Conservation (phyloP, 345 rosid species). For the Adansonia digitata region DNA sequence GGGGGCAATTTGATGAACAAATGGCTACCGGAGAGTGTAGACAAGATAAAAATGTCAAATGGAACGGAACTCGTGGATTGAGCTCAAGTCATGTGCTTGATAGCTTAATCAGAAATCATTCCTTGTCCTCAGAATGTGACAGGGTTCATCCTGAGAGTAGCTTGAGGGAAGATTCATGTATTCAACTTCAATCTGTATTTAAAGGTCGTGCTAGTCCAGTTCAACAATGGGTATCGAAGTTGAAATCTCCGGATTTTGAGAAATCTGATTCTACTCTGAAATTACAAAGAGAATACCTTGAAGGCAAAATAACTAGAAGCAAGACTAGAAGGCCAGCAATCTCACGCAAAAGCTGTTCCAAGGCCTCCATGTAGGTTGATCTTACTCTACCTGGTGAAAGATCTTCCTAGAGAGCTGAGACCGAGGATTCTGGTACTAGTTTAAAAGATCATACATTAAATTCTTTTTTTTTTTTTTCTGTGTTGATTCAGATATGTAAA, state of each 20-base stretch:
- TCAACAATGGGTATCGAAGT: constrained; percentile 46
- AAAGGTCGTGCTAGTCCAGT: constrained; percentile 43
- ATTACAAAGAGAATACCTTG: constrained; percentile 54
- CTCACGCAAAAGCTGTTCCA: constrained; percentile 39
- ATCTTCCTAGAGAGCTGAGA: neutral
- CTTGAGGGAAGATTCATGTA: constrained; percentile 28
- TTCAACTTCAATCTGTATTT: constrained; percentile 18
- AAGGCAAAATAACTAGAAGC: constrained; percentile 83
- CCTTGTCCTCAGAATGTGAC: constrained; percentile 66
- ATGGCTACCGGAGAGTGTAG: constrained; percentile 6
- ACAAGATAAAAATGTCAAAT: constrained; percentile 15
- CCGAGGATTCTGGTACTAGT: neutral
- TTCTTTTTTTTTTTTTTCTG: constrained; percentile 7
- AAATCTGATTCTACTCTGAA: constrained; percentile 36
- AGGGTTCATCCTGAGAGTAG: constrained; percentile 44
- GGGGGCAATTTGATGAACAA: constrained; percentile 22
- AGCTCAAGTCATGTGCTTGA: constrained; percentile 29
- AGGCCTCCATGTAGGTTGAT: constrained; percentile 23
- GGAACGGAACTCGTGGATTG: constrained; percentile 18
- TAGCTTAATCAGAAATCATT: constrained; percentile 37
- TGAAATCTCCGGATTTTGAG: constrained; percentile 32
- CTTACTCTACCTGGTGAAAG: neutral
- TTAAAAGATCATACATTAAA: neutral
- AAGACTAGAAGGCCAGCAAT: constrained; percentile 56
- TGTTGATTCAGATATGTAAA: constrained; percentile 4